Base-by-base conservation (phyloP, 495 filamentous ascomycete genomes). In the Lasiosphaeris hirsuta region DNA sequence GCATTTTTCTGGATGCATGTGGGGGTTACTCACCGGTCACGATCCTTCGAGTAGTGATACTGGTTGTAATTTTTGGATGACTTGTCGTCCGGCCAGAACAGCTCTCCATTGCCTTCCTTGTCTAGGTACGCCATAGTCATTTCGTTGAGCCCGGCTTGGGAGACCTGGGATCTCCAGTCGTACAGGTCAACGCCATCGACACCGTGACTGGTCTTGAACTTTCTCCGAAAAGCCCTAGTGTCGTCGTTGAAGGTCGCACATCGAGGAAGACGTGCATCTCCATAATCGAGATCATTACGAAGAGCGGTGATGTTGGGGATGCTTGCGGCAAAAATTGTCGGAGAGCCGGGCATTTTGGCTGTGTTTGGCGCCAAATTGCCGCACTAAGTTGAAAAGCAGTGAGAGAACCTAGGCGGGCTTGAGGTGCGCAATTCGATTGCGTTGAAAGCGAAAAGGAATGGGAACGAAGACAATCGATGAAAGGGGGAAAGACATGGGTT, bases 171-270 rank as follows among this genome's bases (percentile, higher is more conserved):
- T n/a, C 14, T 49, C 46, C 46, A 49, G n/a, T 49, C 33, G 46
- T 35, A 33, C 1, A 49, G 46, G 19, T 35, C 23, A 33, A 14
- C 33, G 23, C 46, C 46, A 15, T 34, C 19, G 33, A 36, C n/a
- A 4, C 46, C 46, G n/a, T 23, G 46, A 36, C 23, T 49, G 33
- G 46, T 49, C 8, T 35, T 49, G 46, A 49, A 49, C 46, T 49
- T 49, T 14, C 33, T 10, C 2, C 46, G 46, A 49, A 49, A 49
- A 35, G 46, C 46, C 4, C 14, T 49, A 33, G 14, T 49, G 23
- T 49, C 46, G 33, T 49, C 23, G 46, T 35, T 36, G 46, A 49
- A 49, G 9, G 46, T 33, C 4, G 11, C 11, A 33, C 46, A 34
- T 36, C 46, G 46, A 3, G 46, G 46, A 35, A 49, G 11, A 8